Evolutionary conservation across 768 basidiomycete species (phyloP), one percentile per base, ranked within the genome.

Genomic region (Hebeloma cylindrosporum): DNA sequence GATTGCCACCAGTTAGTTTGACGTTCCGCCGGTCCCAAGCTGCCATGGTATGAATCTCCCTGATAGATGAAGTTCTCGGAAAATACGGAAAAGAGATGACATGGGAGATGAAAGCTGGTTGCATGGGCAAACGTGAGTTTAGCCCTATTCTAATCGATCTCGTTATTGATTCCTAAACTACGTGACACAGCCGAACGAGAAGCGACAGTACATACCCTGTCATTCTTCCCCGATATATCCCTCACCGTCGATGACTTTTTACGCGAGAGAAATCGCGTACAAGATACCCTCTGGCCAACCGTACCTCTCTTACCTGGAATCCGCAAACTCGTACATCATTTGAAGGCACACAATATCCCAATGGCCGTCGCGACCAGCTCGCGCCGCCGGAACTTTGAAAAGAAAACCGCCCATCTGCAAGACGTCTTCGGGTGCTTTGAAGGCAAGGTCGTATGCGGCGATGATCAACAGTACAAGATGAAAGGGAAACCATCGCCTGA

Each of bases 41-140:
- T 18, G 27, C 21, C 25, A 18, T 14, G 22, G 23, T 43, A 42
- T 25, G 16, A 25, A 34, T 18, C 7, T 42, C 25, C 21, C 48
- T 34, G 14, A 29, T 41, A 86, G 88, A 92, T 67, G 73, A 79
- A 20, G 83, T 91, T 39, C 78, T 94, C 14, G 78, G 72, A 13
- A 73, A 70, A 8, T 83, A 85, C 56, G 88, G 87, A 20, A 82
- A 80, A 49, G 66, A 78, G 50, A 88, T 93, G 84, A 87, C 86
- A 3, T 91, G 88, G 88, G 83, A 88, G 45, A 88, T 92, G 45
- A 91, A 92, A 59, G 82, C 86, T n/a, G 86, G 84, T 0, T 78
- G 86, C 45, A 93, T 92, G 90, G 90, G 90, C 43, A 88, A 85
- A 71, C 79, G 89, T 88, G 43, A 53, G 71, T 43, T 9, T 20